Evolutionary conservation across 345 rosid species (phyloP), one percentile per base, ranked within the genome.

Genomic region (Leavenworthia alabamica): DNA sequence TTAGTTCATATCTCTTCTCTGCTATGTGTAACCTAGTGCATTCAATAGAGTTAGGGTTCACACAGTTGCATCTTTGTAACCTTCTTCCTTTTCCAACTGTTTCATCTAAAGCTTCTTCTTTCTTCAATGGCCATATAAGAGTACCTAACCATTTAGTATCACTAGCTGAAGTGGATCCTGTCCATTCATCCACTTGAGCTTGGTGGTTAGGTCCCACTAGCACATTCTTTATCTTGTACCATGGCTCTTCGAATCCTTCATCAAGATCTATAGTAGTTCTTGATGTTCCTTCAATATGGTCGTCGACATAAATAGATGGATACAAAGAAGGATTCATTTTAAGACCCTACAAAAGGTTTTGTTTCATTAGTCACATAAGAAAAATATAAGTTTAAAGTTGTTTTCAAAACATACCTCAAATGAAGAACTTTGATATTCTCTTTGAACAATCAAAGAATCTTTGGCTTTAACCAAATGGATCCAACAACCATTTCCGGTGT

Each of bases 71-170:
- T 32, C 73, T 37, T 56, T 75, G 79, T 56, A 58, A 53, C 54
- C 85, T 86, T n/a, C n/a, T n/a, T 76, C 89, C 94, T 66, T 71
- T 79, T 17, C 91, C 91, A 55, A 79, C 44, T 17, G 71, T 53
- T 35, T 76, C 81, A 15, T 56, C 39, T 5, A 23, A 27, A 19
- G 15, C 29, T 42, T 76, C 68, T 22, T 55, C 32, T 3, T 41
- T 51, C 39, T 35, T 64, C 45, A 50, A 43, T 23, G 94, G 91
- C 91, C 94, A 90, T 42, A 69, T 13, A 14, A 51, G 62, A 0
- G 77, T 76, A 41, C 97, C 96, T 40, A 77, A 53, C 97, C 97
- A 90, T 72, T 80, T 88, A 14, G 73, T 35, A 67, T 88, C 84
- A 46, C 83, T 77, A 51, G 81, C 78, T 22, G 70, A 63, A 64